Percentiles rank a stretch among this genome's conserved stretches.
Conservation (phyloP, 345 rosid genomes). For the Salix arbutifolia region DNA sequence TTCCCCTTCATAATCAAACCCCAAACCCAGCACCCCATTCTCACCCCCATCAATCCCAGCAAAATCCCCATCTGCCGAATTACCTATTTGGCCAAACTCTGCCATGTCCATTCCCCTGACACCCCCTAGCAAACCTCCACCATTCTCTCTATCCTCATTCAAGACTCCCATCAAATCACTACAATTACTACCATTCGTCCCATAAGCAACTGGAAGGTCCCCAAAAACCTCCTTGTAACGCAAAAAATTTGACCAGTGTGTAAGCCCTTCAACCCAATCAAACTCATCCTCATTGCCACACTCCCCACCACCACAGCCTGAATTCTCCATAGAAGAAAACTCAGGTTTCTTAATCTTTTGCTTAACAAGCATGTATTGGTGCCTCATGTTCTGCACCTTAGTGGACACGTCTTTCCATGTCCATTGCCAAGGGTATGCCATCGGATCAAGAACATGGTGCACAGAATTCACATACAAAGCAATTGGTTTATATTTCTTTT, state of each 20-base stretch:
- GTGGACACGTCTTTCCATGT: conserved; percentile 88
- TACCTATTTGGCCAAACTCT: conserved; percentile 53
- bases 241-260: conserved; percentile 74
- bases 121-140: conserved; percentile 34
- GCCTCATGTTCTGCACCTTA: conserved; percentile 87
- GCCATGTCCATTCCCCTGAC: conserved; percentile 38
- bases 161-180: conserved; percentile 27
- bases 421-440: conserved; percentile 69
- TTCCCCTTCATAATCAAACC: conserved; percentile 64
- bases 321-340: conserved; percentile 21
- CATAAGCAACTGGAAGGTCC: conserved; percentile 43
- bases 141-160: conserved; percentile 51
- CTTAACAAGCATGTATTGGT: conserved; percentile 72
- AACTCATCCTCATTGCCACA: conserved; percentile 43
- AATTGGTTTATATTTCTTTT: conserved; percentile 65
- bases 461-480: conserved; percentile 58
- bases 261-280: conserved; percentile 71
- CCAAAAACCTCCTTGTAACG: conserved; percentile 72
- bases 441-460: conserved; percentile 55
- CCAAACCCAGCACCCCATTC: conserved; percentile 42
- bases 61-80: conserved; percentile 47
- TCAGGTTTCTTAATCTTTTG: conserved; percentile 68
- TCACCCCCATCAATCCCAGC: conserved; percentile 54
- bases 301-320: conserved; percentile 30
- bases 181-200: conserved; percentile 31